phyloP scores from a whole-genome alignment of 176 grass and related monocot species.

The Olyra latifolia region DNA sequence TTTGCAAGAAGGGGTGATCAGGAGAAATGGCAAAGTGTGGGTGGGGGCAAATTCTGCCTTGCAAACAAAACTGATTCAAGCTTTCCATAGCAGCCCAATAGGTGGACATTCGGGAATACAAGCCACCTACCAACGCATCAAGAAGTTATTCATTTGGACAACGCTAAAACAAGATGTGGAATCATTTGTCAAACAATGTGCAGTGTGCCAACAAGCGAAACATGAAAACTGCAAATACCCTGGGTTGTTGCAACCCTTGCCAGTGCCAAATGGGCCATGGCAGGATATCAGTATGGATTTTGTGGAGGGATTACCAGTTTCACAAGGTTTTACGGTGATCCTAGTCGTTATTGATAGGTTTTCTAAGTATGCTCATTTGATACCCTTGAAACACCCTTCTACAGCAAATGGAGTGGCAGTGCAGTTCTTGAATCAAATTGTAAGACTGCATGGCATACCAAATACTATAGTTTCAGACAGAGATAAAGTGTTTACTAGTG shows the following conservation, averaged over 20 bases:
- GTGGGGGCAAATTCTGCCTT: not conserved
- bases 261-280: too few relatives aligned
- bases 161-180: not conserved
- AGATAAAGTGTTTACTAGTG: too few relatives aligned
- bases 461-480: too few relatives aligned
- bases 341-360: not conserved
- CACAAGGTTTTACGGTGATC: not conserved
- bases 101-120: not conserved
- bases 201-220: not conserved
- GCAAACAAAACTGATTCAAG: not conserved
- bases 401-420: rapidly evolving
- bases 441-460: not conserved
- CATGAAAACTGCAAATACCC: not conserved
- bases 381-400: not conserved
- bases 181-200: not conserved
- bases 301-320: not conserved
- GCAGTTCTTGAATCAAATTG: not conserved
- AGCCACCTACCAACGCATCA: not conserved
- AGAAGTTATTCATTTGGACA: not conserved
- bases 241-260: not conserved
- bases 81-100: not conserved
- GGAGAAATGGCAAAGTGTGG: not conserved
- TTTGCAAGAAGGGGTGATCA: not conserved
- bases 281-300: too few relatives aligned
- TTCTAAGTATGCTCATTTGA: not conserved